These are phyloP conservation scores for Crassisporium funariophilum DNA, from an alignment of 768 basidiomycete genomes.

Conservation along the genomic window DNA sequence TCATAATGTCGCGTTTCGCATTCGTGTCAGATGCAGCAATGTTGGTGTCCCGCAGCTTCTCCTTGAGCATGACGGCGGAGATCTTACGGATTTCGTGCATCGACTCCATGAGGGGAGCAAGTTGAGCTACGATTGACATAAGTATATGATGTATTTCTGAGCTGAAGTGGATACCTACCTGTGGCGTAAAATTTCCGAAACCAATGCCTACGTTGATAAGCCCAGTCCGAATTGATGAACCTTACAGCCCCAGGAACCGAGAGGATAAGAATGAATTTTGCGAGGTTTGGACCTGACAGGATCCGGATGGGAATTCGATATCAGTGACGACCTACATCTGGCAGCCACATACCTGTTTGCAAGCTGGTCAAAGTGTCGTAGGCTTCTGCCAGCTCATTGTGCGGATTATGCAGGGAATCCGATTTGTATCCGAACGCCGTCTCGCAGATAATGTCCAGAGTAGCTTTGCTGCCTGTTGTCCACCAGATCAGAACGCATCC, in stretches of 20 bases:
- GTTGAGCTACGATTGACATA: background rate
- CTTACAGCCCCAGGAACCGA: constrained; percentile 36
- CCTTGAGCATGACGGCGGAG: constrained; percentile 40
- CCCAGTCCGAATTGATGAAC: constrained; percentile 36
- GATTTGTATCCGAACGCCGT: constrained; percentile 52
- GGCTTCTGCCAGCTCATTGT: constrained; percentile 49
- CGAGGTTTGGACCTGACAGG: constrained; percentile 26
- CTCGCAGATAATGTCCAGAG: constrained; percentile 54
- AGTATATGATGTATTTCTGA: constrained; percentile 17
- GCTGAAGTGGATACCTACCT: constrained; percentile 17
- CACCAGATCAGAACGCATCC: background rate
- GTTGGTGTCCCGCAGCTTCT: constrained; percentile 40
- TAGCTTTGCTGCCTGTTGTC: constrained; percentile 53
- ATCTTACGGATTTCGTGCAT: constrained; percentile 46
- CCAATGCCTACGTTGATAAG: constrained; percentile 37
- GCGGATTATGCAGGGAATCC: constrained; percentile 45
- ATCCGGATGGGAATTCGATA: too few species aligned
- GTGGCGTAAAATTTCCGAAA: constrained; percentile 25
- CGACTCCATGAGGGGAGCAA: too few species aligned
- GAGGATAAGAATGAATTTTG: constrained; percentile 36
- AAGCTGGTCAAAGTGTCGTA: constrained; percentile 44
- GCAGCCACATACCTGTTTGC: constrained; percentile 34
- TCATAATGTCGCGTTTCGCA: constrained; percentile 55
- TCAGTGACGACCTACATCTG: too few species aligned
- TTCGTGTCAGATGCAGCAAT: constrained; percentile 34